These are phyloP conservation scores for Ophiostoma pallidulum DNA, from an alignment of 2,329 filamentous ascomycete genomes.

Conservation along the genomic window DNA sequence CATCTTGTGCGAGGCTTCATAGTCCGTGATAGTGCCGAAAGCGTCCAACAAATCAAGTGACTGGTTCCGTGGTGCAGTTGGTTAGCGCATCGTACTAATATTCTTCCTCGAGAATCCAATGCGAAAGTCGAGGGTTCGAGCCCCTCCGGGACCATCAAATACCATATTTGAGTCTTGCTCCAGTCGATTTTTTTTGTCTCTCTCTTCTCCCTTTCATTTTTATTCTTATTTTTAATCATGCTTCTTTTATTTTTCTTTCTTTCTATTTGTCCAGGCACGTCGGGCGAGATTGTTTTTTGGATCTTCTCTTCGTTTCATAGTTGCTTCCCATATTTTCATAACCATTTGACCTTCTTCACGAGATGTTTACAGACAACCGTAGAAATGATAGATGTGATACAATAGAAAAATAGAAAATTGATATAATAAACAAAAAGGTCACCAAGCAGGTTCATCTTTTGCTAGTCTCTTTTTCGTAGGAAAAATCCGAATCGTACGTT, in stretches of 20 bases:
- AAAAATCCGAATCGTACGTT: no score
- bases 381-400: no score
- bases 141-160: constrained; percentile 18
- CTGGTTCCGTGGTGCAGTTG: constrained; percentile 19
- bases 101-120: constrained; percentile 13
- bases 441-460: no score
- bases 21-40: not conserved
- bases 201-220: constrained; percentile 1
- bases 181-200: constrained; percentile 10
- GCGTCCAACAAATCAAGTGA: constrained; percentile 7
- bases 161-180: constrained; percentile 6
- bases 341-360: no score
- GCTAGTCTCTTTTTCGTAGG: no score
- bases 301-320: not conserved
- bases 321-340: no score
- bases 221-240: not conserved
- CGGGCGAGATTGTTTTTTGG: not conserved
- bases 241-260: not conserved
- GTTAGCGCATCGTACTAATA: constrained; percentile 20
- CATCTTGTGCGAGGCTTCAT: not conserved
- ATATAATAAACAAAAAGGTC: no score
- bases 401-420: no score
- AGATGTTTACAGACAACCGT: no score
- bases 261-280: not conserved
- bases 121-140: constrained; percentile 20